phyloP scores from a whole-genome alignment of 371 early-diverging fungal species.

The Sporodiniella umbellata region DNA sequence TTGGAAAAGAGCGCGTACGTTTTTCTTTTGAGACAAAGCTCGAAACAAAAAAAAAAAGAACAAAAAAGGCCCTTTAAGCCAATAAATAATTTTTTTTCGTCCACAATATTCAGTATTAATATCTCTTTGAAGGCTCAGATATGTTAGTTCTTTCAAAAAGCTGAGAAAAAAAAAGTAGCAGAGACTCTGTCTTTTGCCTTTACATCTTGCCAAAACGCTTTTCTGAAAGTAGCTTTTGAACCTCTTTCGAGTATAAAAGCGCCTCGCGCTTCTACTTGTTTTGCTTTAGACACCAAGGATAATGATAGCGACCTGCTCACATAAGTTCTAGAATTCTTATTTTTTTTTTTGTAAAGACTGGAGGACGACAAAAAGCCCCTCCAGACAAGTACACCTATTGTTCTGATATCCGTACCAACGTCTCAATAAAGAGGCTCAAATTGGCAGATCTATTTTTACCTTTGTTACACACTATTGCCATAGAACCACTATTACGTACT shows the following conservation, averaged over 20 bases:
- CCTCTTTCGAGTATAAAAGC: background rate
- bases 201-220: background rate
- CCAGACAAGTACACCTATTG: background rate
- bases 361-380: too few relatives aligned
- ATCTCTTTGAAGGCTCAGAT: background rate
- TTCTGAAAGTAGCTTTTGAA: background rate
- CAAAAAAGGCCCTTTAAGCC: background rate
- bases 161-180: background rate
- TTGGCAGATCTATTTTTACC: too few relatives aligned
- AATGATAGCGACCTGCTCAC: background rate
- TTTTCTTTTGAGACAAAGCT: slow-evolving; percentile 12
- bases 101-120: slow-evolving; percentile 2
- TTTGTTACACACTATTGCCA: too few relatives aligned
- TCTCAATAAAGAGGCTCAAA: background rate
- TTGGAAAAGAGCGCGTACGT: slow-evolving; percentile 10
- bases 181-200: slow-evolving; percentile 3
- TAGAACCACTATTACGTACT: too few relatives aligned
- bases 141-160: background rate
- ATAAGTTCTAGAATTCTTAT: background rate
- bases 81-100: slow-evolving; percentile 8
- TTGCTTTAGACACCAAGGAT: background rate
- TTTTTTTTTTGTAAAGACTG: too few relatives aligned
- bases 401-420: background rate
- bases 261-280: background rate
- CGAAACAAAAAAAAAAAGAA: background rate